Base-by-base conservation (phyloP, 108 stramenopile species). In the Cyclotella kingstonii region DNA sequence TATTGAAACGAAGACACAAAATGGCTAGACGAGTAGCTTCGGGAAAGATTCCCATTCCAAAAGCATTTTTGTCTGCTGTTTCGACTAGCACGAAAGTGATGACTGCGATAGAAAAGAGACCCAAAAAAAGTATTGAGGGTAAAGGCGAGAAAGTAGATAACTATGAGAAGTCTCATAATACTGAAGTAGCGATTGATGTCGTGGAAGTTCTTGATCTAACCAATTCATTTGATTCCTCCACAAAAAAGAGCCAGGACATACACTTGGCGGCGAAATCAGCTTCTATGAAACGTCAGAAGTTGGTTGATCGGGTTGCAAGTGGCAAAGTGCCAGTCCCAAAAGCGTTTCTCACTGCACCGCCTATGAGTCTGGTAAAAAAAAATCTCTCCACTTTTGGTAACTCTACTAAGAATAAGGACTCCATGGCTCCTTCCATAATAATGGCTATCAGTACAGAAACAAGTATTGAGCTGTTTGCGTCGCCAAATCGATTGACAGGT, bases 281-380 rank as follows among this genome's bases (percentile, higher is more conserved):
- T 2, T 7, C 7, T 7, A 19, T 5, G 3, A 60, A 44, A 5
- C 51, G 45, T 8, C 43, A 48, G 15, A 47, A 49, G 22, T 46
- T 66, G 53, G 54, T 25, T 0, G 54, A 52, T 17, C 35, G 50
- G 31, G 49, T 63, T 4, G 62, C 62, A 0, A 22, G 19, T 23
- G 62, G 62, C 18, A 63, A 51, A 41, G 62, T 63, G 1, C 8
- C 54, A 5, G 36, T 66, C 12, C 43, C 64, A 18, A 65, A 34
- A n/a, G 40, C 59, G n/a, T 29, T 43, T 9, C 25, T 53, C 22
- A 27, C 22, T 21, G 15, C 38, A 31, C 23, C 29, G 31, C 50
- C 14, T 11, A 30, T 42, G 2, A 40, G 39, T 50, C 12, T 14
- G 9, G 25, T 21, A 15, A 29, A 29, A 12, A 50, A 28, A 50